A percentile compares a stretch with the other conserved stretches of the same genome.
These are phyloP conservation scores for Sporothrix variecibatus DNA, from an alignment of 2,329 filamentous ascomycete species.

Conservation along the genomic window DNA sequence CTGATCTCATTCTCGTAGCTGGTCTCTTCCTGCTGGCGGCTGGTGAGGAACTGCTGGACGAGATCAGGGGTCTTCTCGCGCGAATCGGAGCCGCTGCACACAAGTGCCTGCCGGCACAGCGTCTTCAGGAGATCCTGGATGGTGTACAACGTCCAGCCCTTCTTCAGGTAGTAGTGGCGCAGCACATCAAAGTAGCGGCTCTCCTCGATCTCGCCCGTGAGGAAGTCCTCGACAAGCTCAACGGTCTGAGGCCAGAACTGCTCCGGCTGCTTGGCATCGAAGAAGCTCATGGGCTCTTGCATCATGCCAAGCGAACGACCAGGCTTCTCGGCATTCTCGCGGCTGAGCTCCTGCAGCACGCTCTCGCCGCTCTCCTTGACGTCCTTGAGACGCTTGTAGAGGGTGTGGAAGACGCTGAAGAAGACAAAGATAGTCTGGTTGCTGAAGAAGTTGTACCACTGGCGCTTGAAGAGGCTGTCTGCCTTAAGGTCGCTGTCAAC, in stretches of 20 bases:
- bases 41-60: constrained; percentile 80
- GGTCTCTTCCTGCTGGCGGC: constrained; percentile 78
- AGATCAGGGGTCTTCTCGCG: constrained; percentile 95
- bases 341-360: constrained; percentile 72
- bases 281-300: constrained; percentile 77
- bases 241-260: constrained; percentile 86
- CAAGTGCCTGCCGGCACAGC: constrained; percentile 75
- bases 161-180: constrained; percentile 85
- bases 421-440: constrained; percentile 94
- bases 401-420: constrained; percentile 87
- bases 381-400: constrained; percentile 80
- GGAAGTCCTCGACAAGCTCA: constrained; percentile 81
- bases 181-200: constrained; percentile 84
- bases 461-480: constrained; percentile 79
- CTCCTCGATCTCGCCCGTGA: constrained; percentile 80
- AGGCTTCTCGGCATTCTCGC: constrained; percentile 74
- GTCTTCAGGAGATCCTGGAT: constrained; percentile 85
- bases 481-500: constrained; percentile 66
- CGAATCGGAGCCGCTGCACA: constrained; percentile 80
- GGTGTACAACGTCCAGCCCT: constrained; percentile 91
- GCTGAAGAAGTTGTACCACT: constrained; percentile 85
- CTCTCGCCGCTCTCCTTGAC: constrained; percentile 78
- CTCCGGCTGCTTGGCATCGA: constrained; percentile 63
- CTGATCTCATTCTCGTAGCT: constrained; percentile 89
- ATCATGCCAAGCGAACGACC: constrained; percentile 82